Percentiles rank a stretch among this genome's conserved stretches.
These are phyloP conservation scores for Plasmodiophora brassicae DNA, from an alignment of 208 protist genomes.

Conservation along the genomic window DNA sequence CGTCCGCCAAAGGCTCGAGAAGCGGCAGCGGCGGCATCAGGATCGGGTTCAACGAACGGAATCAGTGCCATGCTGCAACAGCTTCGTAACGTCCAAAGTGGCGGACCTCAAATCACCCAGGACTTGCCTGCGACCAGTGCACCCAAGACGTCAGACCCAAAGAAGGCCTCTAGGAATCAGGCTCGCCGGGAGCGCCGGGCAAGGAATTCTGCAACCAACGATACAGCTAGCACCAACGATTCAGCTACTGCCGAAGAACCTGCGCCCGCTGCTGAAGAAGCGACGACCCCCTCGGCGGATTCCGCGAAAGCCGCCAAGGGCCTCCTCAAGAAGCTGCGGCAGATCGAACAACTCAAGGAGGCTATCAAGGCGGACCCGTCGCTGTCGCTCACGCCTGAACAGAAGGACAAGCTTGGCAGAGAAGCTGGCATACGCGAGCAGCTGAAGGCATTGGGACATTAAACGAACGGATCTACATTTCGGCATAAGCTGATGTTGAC, in stretches of 20 bases:
- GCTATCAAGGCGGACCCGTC: background rate
- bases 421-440: background rate
- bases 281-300: background rate
- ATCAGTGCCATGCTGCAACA: background rate
- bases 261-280: background rate
- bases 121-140: background rate
- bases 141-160: background rate
- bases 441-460: background rate
- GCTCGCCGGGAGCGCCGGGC: background rate
- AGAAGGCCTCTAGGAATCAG: background rate
- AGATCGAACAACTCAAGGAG: background rate
- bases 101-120: background rate
- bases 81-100: background rate
- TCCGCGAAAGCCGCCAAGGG: background rate
- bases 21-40: background rate
- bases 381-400: background rate
- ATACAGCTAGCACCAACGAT: too few relatives aligned
- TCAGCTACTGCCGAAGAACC: background rate
- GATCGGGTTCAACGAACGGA: background rate
- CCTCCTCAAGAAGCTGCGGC: background rate
- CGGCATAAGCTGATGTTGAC: too few relatives aligned
- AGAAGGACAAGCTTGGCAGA: background rate
- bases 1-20: background rate
- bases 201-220: too few relatives aligned
- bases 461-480: too few relatives aligned